phyloP scores from a whole-genome alignment of 2,329 filamentous ascomycete genomes.

The Penicillium frequentans region DNA sequence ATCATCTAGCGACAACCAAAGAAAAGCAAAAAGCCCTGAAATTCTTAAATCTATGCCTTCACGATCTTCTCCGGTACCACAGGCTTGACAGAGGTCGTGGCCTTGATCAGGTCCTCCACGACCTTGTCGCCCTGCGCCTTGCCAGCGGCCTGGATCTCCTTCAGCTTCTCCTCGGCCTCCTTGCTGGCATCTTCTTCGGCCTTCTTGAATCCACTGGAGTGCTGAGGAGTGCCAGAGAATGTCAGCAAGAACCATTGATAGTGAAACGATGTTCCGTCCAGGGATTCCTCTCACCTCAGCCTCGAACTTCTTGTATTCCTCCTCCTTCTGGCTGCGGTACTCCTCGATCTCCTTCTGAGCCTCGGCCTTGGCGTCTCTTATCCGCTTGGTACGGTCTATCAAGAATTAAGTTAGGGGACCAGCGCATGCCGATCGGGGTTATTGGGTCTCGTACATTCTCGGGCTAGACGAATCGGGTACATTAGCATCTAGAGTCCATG shows the following conservation, averaged over 20 bases:
- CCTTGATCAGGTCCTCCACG: conserved; percentile 76
- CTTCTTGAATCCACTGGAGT: conserved; percentile 85
- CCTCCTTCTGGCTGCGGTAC: conserved; percentile 85
- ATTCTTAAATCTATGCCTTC: conserved; percentile 29
- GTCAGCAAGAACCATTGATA: not conserved
- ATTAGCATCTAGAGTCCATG: not conserved
- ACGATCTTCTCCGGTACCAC: conserved; percentile 57
- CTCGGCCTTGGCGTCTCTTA: conserved; percentile 94
- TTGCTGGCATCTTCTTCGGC: conserved; percentile 77
- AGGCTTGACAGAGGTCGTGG: conserved; percentile 82
- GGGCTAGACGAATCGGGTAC: conserved; percentile 54
- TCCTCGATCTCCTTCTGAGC: conserved; percentile 97
- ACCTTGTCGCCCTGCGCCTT: conserved; percentile 78
- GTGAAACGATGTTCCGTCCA: not conserved
- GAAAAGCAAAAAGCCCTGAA: conserved; percentile 13
- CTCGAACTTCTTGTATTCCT: conserved; percentile 94
- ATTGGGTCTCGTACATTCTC: conserved; percentile 69
- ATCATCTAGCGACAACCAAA: conserved; percentile 16
- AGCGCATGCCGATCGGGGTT: conserved; percentile 9
- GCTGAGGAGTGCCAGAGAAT: conserved; percentile 53
- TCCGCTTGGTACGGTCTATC: conserved; percentile 87
- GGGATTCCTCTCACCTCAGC: conserved; percentile 58
- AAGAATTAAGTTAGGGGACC: conserved; percentile 9
- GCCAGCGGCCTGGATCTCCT: conserved; percentile 77
- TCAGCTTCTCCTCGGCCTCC: conserved; percentile 77